Evolutionary conservation across 2,329 filamentous ascomycete species (phyloP), one percentile per base, ranked within the genome.

Genomic region (Penicillium sp.): DNA sequence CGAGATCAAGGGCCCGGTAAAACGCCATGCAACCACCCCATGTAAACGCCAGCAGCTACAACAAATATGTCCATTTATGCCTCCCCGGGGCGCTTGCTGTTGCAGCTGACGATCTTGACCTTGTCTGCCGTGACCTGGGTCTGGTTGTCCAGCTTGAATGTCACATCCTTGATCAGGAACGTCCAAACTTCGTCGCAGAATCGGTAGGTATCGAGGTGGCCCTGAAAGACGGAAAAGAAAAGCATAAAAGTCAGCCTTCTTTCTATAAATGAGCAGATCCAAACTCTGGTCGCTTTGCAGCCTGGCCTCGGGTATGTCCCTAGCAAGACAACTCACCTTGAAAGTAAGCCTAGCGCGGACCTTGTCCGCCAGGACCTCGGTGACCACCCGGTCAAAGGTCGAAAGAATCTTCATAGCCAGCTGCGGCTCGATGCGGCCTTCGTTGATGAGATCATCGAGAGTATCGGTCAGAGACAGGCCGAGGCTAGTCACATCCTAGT

Each of bases 181-280:
- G 94, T 99, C 94, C 94, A 99, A 53, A 99, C 94, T 77, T 99
- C 94, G 75, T 99, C 94, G 78, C 94, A 99, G 81, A 99, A 99
- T 63, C 94, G 88, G 79, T 99, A 99, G 14, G 94, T 97, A 71
- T 97, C 92, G 57, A 99, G 86, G 69, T 95, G 94, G 43, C 94
- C 94, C 92, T 96, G 46, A 24, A 30, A 64, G 42, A 10, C n/a
- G 24, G 18, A 50, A 10, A 45, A 49, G 44, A 46, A 40, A 33
- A 46, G 38, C 38, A 33, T 33, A 46, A 2, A 20, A 14, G 51
- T 65, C 44, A 68, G 54, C 50, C 16, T 51, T 16, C 2, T 44
- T 48, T 14, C 31, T 40, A 16, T 20, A 20, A 22, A 9, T 7
- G 13, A 36, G 38, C 20, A 2, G 27, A 3, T 11, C 3, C 24